Base-by-base conservation (phyloP, 2,329 filamentous ascomycete species). In the Seiridium unicorne region DNA sequence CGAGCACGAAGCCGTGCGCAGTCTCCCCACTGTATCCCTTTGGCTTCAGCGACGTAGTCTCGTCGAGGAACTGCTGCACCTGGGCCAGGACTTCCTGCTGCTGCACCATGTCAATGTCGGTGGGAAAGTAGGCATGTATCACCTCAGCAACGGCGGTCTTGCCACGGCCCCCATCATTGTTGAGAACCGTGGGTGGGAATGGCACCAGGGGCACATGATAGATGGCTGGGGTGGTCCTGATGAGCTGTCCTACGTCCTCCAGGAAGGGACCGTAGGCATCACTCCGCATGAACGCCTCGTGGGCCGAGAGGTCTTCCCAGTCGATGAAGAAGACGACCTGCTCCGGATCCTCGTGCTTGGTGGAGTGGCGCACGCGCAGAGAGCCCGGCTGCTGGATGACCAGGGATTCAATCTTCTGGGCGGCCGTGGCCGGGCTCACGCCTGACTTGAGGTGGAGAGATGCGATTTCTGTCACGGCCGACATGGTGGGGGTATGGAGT, bases 381-480 rank as follows among this genome's bases (percentile, higher is more conserved):
- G 63, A 67, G 18, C 68, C 68, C 1, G 65, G 61, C 36, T 67
- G 62, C 36, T 51, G 18, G 7, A 63, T 55, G 1, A 69, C 58
- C 4, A 58, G 60, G 4, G 62, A 55, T 1, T 66, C 59, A 6
- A 59, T 60, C 10, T 55, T 46, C 9, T 35, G 13, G 5, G 44
- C 31, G 11, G 55, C 55, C 13, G n/a, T 32, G 36, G 60, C 55
- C n/a, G 57, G 61, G 10, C 61, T 51, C 5, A 44, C 42, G 48
- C 54, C 9, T 13, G 64, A 61, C 6, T 63, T 61, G n/a, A 69
- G 51, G 11, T 51, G 49, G n/a, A 67, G 5, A 31, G 57, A 11
- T 49, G 64, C 59, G 44, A 70, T 36, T 61, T 71, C 68, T 9
- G 68, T 71, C 47, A 70, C 61, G 59, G 67, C 63, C 0, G 66